Evolutionary conservation across 768 basidiomycete genomes (phyloP), one percentile per base, ranked within the genome.

Genomic region (Trametes cubensis): DNA sequence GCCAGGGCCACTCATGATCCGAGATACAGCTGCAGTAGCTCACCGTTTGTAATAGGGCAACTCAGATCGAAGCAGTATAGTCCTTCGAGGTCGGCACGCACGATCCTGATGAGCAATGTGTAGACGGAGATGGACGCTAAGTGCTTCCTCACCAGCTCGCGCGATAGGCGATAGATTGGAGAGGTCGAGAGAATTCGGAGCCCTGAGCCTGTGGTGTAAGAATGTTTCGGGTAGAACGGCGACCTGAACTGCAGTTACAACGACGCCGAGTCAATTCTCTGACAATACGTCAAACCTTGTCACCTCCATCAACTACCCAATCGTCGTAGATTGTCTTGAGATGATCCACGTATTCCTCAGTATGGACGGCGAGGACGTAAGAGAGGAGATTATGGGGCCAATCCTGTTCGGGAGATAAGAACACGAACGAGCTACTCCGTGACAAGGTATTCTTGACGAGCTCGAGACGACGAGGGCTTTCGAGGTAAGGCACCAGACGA

Each of bases 181-280:
- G 3, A 46, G 20, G 5, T 52, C 60, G 39, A 56, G 28, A 55
- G 11, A 68, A 21, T n/a, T 23, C 18, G 44, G 58, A 5, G 34
- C 10, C 34, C 10, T 34, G 6, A 73, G 57, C 50, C 66, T 66
- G 0, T 28, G 56, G n/a, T 73, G 72, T 5, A 69, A 59, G 39
- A 76, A 76, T 6, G 70, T 66, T 21, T 76, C 73, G 0, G 75
- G 75, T 5, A 76, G 47, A 11, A 76, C 73, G 0, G 71, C 72
- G 7, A 47, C 66, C 73, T 74, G 50, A 15, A 26, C 1, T 15
- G 45, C 51, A 41, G 21, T 21, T 20, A 44, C 28, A 17, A 17
- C 1, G 40, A 6, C 17, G 8, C 6, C 3, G 2, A 5, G 23
- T 26, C 40, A 8, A 21, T 17, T 13, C 18, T 25, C 20, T 8